Evolutionary conservation across 192 early-diverging fungal genomes (phyloP), one percentile per base, ranked within the genome.

Genomic region (Coemansia sp.): DNA sequence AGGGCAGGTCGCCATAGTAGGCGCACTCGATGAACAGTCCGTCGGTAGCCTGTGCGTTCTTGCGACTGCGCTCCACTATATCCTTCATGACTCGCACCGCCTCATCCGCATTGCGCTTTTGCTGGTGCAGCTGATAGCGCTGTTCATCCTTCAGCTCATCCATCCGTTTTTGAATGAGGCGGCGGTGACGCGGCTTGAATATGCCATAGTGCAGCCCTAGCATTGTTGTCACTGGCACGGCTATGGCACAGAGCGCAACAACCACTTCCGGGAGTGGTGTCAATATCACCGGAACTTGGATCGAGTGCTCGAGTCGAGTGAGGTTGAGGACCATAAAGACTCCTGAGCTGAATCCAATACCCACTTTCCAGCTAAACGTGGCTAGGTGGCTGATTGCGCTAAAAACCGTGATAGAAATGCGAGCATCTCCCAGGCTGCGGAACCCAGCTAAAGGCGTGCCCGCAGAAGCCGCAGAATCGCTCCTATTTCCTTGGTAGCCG

Each of bases 11-110:
- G 59, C 97, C 97, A 66, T 98, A 99, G 39, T 87, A 66, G 31
- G 95, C 97, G 55, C 86, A 82, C 26, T 95, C 77, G 71, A 99
- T 90, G 23, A 96, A 86, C 59, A 99, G 63, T 9, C 75, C 80
- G 60, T 72, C 90, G 48, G 89, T 66, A 42, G 90, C 88, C 8
- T 68, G 75, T 34, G 89, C 87, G 30, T 90, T 91, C n/a, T 73
- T 71, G 15, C 87, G 87, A 42, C 71, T 74, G 68, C 94, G 93
- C 35, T 83, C 77, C 0, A 90, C 89, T 13, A 85, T 79, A 10
- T 88, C 87, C 30, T 72, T 59, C 84, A 99, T 86, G 7, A 97
- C 63, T 12, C 75, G 73, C 20, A 90, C 82, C 0, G 95, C 90
- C 63, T 93, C 90, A 30, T 88, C 77, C 1, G 95, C 95, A 58